Conservation (phyloP, 78 protist species). For the Cavenderia fasciculata region DNA sequence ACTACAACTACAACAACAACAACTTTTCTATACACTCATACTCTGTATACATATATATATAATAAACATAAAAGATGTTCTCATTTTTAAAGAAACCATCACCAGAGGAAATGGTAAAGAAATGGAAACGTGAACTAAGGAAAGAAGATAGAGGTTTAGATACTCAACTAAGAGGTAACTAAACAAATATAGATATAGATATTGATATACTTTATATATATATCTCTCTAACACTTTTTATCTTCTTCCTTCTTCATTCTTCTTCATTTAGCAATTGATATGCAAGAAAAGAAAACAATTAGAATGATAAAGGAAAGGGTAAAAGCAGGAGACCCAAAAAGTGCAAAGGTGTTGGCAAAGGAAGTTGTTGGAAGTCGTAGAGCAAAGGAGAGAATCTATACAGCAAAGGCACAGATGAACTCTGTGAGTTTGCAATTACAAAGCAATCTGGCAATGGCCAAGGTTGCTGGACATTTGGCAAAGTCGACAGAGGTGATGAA, state of each 20-base stretch:
- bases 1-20: too few relatives aligned
- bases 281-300: slow-evolving; percentile 64
- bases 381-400: slow-evolving; percentile 74
- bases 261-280: slow-evolving; percentile 37
- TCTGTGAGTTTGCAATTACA: slow-evolving; percentile 80
- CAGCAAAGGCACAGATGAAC: slow-evolving; percentile 82
- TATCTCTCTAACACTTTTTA: neutral
- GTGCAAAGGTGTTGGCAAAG: slow-evolving; percentile 75
- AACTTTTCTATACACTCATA: too few relatives aligned
- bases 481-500: slow-evolving; percentile 76
- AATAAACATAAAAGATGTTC: slow-evolving; percentile 7
- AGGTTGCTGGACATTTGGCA: slow-evolving; percentile 70
- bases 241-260: neutral
- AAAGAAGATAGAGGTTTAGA: slow-evolving; percentile 76
- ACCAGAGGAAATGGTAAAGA: slow-evolving; percentile 76
- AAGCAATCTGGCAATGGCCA: slow-evolving; percentile 61
- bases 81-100: slow-evolving; percentile 65
- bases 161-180: slow-evolving; percentile 61
- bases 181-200: neutral
- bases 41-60: neutral
- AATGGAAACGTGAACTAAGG: slow-evolving; percentile 77
- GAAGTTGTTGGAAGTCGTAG: slow-evolving; percentile 55
- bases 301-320: slow-evolving; percentile 76
- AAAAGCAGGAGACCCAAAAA: slow-evolving; percentile 75
- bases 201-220: neutral